Percentiles rank a stretch among this genome's conserved stretches.
Conservation (phyloP, 2,329 filamentous ascomycete species). For the Trichoderma sp. region DNA sequence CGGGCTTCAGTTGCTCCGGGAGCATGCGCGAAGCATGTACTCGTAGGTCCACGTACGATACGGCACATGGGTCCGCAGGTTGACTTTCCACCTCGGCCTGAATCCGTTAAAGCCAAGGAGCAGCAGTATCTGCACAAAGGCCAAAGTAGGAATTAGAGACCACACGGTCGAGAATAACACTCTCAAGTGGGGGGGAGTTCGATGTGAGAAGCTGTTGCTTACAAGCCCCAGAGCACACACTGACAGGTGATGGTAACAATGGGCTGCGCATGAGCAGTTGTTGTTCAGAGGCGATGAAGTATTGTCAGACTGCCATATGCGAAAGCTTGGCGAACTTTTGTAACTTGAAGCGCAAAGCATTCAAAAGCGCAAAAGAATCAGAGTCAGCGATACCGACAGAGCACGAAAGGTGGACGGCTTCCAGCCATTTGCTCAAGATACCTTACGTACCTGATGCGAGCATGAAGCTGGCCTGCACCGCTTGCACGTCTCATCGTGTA, state of each 20-base stretch:
- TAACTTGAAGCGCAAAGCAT: constrained; percentile 10
- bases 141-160: neutral
- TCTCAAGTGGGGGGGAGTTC: neutral
- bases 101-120: constrained; percentile 11
- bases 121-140: neutral
- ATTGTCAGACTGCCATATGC: constrained; percentile 28
- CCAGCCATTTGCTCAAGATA: neutral
- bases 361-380: neutral
- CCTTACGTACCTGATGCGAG: neutral
- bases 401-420: neutral
- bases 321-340: constrained; percentile 5
- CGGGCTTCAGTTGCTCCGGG: constrained; percentile 5
- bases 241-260: neutral
- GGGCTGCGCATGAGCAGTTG: neutral
- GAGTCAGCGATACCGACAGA: neutral
- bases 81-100: constrained; percentile 12
- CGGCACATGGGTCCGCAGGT: neutral
- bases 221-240: too few species aligned
- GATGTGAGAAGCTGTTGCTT: neutral
- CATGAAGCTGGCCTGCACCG: neutral
- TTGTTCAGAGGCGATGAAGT: neutral
- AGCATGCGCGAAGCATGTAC: constrained; percentile 4
- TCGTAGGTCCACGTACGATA: too few species aligned
- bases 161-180: neutral
- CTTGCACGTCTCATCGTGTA: constrained; percentile 7